phyloP scores from a whole-genome alignment of 176 grass and related monocot genomes.

The Oryza rufipogon region DNA sequence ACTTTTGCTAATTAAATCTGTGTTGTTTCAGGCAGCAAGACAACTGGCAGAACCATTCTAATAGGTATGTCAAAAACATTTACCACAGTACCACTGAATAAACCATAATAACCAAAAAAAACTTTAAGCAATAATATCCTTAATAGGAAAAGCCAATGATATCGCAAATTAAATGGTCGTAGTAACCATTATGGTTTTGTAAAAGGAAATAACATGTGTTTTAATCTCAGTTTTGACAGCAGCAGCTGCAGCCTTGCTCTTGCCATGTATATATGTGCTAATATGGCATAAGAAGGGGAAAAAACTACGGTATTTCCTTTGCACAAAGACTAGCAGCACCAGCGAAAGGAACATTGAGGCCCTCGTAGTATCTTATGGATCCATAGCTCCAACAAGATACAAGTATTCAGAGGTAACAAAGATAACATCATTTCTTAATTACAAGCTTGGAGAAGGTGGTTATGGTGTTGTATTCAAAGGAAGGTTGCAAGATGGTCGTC shows the following conservation, averaged over 20 bases:
- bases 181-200: background rate
- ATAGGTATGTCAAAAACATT: conserved; percentile 18
- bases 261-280: conserved; percentile 31
- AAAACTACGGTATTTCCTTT: background rate
- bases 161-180: background rate
- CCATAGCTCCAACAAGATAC: conserved; percentile 54
- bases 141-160: background rate
- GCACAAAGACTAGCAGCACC: background rate
- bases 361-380: conserved; percentile 34
- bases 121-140: too few species aligned
- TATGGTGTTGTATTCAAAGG: conserved; percentile 54
- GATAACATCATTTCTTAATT: conserved; percentile 46
- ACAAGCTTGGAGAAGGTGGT: conserved; percentile 54
- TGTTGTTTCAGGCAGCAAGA: conserved; percentile 10
- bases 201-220: background rate
- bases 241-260: conserved; percentile 11
- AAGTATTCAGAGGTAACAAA: conserved; percentile 57
- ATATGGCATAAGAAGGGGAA: background rate
- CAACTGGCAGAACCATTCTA: background rate
- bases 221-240: conserved; percentile 17
- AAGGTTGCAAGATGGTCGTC: conserved; percentile 4
- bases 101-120: background rate
- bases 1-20: background rate
- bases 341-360: conserved; percentile 27
- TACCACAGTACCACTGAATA: background rate